Conservation (phyloP, 257 asterid genomes). For the Fraxinus quadrangulata region DNA sequence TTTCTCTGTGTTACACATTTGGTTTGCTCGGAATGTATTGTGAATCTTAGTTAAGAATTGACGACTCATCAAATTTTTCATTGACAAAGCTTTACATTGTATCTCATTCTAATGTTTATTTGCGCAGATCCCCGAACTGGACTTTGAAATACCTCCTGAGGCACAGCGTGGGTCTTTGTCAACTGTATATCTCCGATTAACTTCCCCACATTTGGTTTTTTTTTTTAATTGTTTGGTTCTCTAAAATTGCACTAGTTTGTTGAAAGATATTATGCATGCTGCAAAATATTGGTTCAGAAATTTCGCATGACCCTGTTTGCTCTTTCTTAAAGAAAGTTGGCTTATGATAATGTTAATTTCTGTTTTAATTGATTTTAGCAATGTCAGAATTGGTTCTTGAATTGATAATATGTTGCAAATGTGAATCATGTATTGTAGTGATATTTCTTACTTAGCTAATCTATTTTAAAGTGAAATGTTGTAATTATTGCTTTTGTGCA, state of each 20-base stretch:
- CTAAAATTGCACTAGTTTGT: not conserved
- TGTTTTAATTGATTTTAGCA: not conserved
- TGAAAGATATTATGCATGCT: not conserved
- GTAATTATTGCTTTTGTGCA: not conserved
- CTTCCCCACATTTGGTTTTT: constrained; percentile 1
- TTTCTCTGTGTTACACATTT: not conserved
- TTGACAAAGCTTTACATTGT: not conserved
- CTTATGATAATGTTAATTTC: not conserved
- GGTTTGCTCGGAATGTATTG: not conserved
- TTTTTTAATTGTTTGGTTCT: not conserved
- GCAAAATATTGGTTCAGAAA: not conserved
- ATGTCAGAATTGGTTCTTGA: not conserved
- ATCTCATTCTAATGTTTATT: constrained; percentile 25
- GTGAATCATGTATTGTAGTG: not conserved
- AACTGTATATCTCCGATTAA: constrained; percentile 51
- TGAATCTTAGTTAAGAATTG: not conserved
- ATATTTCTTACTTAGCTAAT: not conserved
- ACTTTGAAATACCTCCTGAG: constrained; percentile 94
- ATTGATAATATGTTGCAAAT: not conserved
- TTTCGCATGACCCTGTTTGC: not conserved
- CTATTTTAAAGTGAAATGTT: not conserved
- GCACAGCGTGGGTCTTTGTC: constrained; percentile 97
- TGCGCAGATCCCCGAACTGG: constrained; percentile 88
- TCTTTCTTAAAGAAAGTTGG: not conserved
- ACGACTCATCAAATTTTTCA: not conserved